Base-by-base conservation (phyloP, 495 filamentous ascomycete genomes). In the Penicillium alfredii region DNA sequence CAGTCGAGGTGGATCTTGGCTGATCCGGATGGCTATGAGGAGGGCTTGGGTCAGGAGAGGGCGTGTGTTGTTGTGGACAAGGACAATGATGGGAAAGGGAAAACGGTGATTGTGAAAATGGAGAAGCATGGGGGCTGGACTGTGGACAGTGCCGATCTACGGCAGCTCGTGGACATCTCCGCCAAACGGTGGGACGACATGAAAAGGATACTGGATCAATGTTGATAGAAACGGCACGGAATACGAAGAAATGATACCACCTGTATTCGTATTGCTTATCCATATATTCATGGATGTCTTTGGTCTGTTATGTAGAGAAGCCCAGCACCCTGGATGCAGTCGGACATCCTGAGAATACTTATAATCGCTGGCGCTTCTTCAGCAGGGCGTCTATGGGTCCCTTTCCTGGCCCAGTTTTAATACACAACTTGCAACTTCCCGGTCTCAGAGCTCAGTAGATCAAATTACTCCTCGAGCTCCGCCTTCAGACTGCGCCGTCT, bases 1-100 rank as follows among this genome's bases (percentile, higher is more conserved):
- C 69, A 69, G 29, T 63, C 72, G 55, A 72, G 69, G 30, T 92
- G 85, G 87, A 61, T 96, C 2, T 59, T 98, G 33, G 76, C 80
- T 8, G 92, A 98, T 64, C 84, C 85, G 22, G 92, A 98, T 72
- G 74, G 82, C 19, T 81, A 92, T 42, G 92, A 98, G 62, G 92
- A 96, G 64, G 75, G 65, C 2, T 45, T 94, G 20, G 89, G 82
- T 55, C 64, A 76, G 30, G 92, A 97, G 66, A 67, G 61, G 10
- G 68, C 86, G 12, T 84, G 74, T 12, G 57, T 92, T 39, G 78
- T 89, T 30, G 75, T 94, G 21, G 81, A 87, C 53, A 73, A 75
- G 38, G 60, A 63, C 51, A 67, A 74, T 26, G 58, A 53, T 5
- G 59, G 55, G 23, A 55, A 54, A 14, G 69, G 63, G 1, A 73